Evolutionary conservation across 495 filamentous ascomycete genomes (phyloP), one percentile per base, ranked within the genome.

Genomic region (Neurospora sublineolata): DNA sequence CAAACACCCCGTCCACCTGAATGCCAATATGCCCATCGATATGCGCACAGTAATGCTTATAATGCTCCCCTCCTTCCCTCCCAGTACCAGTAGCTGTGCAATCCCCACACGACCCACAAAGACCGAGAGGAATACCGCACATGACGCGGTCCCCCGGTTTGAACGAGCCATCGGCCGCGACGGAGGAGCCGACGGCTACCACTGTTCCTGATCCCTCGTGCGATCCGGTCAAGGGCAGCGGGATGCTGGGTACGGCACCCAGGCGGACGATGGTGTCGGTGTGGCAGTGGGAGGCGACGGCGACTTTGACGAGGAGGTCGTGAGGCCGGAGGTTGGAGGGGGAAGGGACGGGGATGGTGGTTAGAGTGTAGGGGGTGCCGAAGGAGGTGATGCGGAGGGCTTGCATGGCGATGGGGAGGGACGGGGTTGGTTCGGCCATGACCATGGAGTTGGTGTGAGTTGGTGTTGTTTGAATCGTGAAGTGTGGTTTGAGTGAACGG

Each of bases 181-280:
- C 82, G 1, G 76, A 69, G 7, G 81, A 77, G 30, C 87, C 88
- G 39, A 84, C 69, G 1, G 81, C 80, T 30, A 83, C 83, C 42
- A 89, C 82, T 7, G 84, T 87, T 12, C 88, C 88, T 16, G 84
- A 76, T 23, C 86, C 87, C 78, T 90, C 87, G 75, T 91, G 89
- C 0, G 85, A 89, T 4, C 82, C 86, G 37, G 82, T 88, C 70
- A 80, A 81, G 0, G 87, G 86, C 8, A 89, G 80, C 18, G 74
- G 70, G 20, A 81, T 79, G 30, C 74, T 73, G 71, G 76, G 76
- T 37, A 85, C 76, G 64, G 80, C 70, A 69, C 88, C 85, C 2
- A 80, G 75, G 44, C 73, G 73, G 39, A 86, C 83, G 82, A 88
- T 87, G 72, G 77, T 72, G 77, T 89, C 88, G 9, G 88, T 89